A percentile compares a stretch with the other conserved stretches of the same genome.
phyloP scores from a whole-genome alignment of 2,329 filamentous ascomycete species.

The Tolypocladium inflatum region DNA sequence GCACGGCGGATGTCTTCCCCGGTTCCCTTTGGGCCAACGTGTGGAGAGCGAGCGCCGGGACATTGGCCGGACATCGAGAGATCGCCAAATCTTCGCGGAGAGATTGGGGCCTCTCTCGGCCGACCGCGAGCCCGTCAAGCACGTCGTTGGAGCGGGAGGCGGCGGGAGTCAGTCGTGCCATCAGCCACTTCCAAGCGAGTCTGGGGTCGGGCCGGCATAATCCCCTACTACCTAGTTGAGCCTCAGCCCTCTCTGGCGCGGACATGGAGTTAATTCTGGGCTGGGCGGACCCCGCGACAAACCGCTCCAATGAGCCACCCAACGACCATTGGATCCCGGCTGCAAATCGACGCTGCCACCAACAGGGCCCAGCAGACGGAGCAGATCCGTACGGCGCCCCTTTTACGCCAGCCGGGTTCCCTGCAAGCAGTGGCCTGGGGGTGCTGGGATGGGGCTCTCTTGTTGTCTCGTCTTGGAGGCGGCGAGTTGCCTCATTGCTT shows the following conservation, averaged over 20 bases:
- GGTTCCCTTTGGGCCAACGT: constrained; percentile 1
- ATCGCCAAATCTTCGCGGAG: neutral
- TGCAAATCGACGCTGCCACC: neutral
- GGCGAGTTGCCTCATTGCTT: neutral
- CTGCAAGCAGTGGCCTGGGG: neutral
- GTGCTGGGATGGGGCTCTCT: neutral
- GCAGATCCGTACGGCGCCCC: constrained; percentile 1
- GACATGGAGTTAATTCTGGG: neutral
- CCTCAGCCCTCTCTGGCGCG: neutral
- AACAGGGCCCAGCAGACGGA: neutral
- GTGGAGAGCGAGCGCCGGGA: neutral
- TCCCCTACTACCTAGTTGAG: constrained; percentile 1
- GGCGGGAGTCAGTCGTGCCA: neutral
- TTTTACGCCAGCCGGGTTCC: neutral
- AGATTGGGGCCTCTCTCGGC: constrained; percentile 2
- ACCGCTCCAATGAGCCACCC: neutral
- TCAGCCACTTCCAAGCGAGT: neutral
- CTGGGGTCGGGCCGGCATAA: constrained; percentile 4
- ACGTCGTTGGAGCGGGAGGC: neutral
- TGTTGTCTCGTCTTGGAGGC: neutral
- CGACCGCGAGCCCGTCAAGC: neutral
- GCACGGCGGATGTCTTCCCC: constrained; percentile 7
- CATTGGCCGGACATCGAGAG: neutral
- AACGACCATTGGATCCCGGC: neutral
- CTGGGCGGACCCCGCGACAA: neutral